Evolutionary conservation across 768 basidiomycete species (phyloP).

Genomic region (Crepidotus variabilis): DNA sequence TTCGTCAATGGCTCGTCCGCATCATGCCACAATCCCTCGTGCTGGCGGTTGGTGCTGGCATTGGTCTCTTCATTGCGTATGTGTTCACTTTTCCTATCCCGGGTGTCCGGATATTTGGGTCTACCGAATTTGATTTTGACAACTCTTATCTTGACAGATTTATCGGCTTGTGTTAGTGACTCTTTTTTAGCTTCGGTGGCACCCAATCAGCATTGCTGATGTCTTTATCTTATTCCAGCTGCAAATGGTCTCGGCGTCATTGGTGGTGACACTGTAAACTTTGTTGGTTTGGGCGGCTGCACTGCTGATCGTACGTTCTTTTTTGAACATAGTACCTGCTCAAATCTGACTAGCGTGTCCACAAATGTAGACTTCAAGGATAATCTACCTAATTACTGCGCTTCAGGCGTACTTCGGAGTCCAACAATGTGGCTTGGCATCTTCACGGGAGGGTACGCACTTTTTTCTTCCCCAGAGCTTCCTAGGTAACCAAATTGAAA

Average conservation of each 20-base stretch:
- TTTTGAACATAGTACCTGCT: not conserved
- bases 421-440: conserved; percentile 90
- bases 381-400: conserved; percentile 57
- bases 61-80: conserved; percentile 84
- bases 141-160: conserved; percentile 39
- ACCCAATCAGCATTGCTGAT: not conserved
- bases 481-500: not conserved
- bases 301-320: conserved; percentile 38
- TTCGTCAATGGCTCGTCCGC: conserved; percentile 87
- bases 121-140: conserved; percentile 1
- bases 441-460: conserved; percentile 70
- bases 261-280: conserved; percentile 65
- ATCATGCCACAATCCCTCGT: conserved; percentile 87
- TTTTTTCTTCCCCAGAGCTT: not conserved
- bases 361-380: conserved; percentile 40
- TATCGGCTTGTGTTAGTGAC: conserved; percentile 62
- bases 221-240: conserved; percentile 32
- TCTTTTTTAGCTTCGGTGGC: not conserved
- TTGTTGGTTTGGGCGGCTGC: conserved; percentile 79
- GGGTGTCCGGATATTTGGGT: not conserved
- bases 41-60: conserved; percentile 81
- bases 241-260: conserved; percentile 69
- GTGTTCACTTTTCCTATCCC: conserved; percentile 19
- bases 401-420: conserved; percentile 56
- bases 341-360: not conserved